A percentile compares a stretch with the other conserved stretches of the same genome.
These are phyloP conservation scores for Flagelloscypha sp. DNA, from an alignment of 768 basidiomycete species.

Conservation along the genomic window DNA sequence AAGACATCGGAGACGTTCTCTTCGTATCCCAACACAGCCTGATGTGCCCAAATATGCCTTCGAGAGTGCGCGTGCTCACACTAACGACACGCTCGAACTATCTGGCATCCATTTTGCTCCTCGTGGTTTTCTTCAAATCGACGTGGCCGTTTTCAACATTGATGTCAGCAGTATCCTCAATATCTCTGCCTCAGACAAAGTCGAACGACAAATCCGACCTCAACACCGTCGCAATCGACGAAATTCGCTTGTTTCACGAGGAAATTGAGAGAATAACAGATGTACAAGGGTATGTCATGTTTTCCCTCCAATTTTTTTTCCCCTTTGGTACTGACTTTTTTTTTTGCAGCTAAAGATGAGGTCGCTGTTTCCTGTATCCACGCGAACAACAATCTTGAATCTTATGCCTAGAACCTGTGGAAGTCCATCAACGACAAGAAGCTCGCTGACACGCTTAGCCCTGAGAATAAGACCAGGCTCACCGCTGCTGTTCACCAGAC, in stretches of 20 bases:
- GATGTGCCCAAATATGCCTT: slow-evolving; percentile 85
- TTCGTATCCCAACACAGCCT: slow-evolving; percentile 82
- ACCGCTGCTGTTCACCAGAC: slow-evolving; percentile 74
- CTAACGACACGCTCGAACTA: slow-evolving; percentile 91
- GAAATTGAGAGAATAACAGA: slow-evolving; percentile 53
- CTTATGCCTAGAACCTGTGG: slow-evolving; percentile 56
- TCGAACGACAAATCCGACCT: slow-evolving; percentile 78
- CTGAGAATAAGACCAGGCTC: slow-evolving; percentile 76
- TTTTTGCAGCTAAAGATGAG: slow-evolving; percentile 32
- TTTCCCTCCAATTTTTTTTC: slow-evolving; percentile 5
- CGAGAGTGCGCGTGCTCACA: slow-evolving; percentile 83
- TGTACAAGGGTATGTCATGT: slow-evolving; percentile 24
- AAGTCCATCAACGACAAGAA: slow-evolving; percentile 46
- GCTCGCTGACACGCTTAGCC: slow-evolving; percentile 45
- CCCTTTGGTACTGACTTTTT: slow-evolving; percentile 14
- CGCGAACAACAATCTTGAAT: slow-evolving; percentile 55
- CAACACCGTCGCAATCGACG: slow-evolving; percentile 75
- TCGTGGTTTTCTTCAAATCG: slow-evolving; percentile 84
- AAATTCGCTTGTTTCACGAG: slow-evolving; percentile 44
- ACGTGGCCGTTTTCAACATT: slow-evolving; percentile 87
- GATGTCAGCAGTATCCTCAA: slow-evolving; percentile 82
- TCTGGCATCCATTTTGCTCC: slow-evolving; percentile 82
- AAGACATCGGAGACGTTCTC: slow-evolving; percentile 98
- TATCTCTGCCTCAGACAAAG: slow-evolving; percentile 75
- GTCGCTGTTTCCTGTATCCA: slow-evolving; percentile 39